Conservation (phyloP, 192 early-diverging fungal species). For the Backusella psychrophila region DNA sequence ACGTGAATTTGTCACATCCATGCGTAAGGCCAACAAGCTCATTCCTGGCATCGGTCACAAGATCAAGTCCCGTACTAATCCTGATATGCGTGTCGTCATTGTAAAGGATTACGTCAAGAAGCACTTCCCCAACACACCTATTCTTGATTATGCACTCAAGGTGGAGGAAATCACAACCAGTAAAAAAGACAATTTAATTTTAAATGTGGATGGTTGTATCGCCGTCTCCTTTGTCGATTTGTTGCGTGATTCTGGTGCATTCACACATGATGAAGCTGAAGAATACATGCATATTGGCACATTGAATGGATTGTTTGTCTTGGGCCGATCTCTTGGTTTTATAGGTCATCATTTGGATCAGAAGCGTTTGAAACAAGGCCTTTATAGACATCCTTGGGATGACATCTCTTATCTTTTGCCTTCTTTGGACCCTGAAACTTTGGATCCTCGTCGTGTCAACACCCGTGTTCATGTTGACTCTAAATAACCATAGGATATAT, state of each 20-base stretch:
- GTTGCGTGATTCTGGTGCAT: conserved; percentile 87
- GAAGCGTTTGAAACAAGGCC: conserved; percentile 95
- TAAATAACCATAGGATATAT: background rate
- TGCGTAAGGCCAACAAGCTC: conserved; percentile 95
- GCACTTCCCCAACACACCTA: conserved; percentile 82
- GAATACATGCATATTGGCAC: conserved; percentile 95
- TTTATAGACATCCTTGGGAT: conserved; percentile 98
- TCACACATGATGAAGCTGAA: conserved; percentile 91
- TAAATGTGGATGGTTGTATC: conserved; percentile 93
- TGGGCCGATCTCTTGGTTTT: conserved; percentile 94
- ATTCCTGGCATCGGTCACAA: conserved; percentile 99
- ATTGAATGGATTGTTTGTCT: conserved; percentile 94
- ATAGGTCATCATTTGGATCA: conserved; percentile 98
- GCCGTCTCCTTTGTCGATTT: conserved; percentile 96
- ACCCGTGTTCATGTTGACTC: conserved; percentile 22
- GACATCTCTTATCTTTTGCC: conserved; percentile 86
- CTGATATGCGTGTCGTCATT: conserved; percentile 92
- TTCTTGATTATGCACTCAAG: conserved; percentile 89
- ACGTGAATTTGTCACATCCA: conserved; percentile 90
- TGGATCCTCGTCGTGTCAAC: conserved; percentile 37
- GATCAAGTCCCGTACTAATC: conserved; percentile 99
- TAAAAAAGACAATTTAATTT: conserved; percentile 97
- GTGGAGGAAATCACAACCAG: conserved; percentile 94
- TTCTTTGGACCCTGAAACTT: conserved; percentile 37
- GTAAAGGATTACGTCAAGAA: conserved; percentile 90